A percentile compares a stretch with the other conserved stretches of the same genome.
phyloP scores from a whole-genome alignment of 495 filamentous ascomycete species.

The Daldinia loculata region DNA sequence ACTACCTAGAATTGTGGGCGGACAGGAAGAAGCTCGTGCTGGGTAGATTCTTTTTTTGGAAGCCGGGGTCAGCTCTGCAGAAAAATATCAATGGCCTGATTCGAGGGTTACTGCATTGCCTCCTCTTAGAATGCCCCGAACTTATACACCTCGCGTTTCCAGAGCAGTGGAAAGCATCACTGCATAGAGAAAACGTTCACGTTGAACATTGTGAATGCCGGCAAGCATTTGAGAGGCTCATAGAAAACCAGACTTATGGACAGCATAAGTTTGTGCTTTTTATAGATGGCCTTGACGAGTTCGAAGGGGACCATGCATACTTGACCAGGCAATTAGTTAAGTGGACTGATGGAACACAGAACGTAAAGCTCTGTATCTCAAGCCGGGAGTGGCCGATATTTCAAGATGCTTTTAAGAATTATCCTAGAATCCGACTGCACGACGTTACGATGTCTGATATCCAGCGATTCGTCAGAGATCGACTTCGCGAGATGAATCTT shows the following conservation, averaged over 20 bases:
- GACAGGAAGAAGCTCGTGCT: neutral
- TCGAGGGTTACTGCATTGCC: neutral
- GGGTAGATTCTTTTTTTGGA: neutral
- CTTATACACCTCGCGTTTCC: neutral
- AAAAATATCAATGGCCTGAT: neutral
- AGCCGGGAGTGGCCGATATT: neutral
- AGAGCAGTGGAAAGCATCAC: neutral
- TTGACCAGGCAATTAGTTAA: neutral
- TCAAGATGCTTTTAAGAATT: neutral
- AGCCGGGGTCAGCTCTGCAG: neutral
- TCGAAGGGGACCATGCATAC: neutral
- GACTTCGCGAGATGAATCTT: neutral
- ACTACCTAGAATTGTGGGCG: neutral
- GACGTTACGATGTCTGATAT: neutral
- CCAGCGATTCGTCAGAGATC: neutral
- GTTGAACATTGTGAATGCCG: neutral
- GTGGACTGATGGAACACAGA: neutral
- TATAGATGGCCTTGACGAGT: neutral
- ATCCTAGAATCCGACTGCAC: neutral
- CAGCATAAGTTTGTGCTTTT: neutral
- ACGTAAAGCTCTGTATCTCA: neutral
- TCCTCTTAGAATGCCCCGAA: neutral
- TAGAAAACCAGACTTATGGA: neutral
- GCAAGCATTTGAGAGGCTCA: neutral
- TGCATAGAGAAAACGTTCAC: neutral